phyloP scores from a whole-genome alignment of 768 basidiomycete species.

The Leccinum arenicola region DNA sequence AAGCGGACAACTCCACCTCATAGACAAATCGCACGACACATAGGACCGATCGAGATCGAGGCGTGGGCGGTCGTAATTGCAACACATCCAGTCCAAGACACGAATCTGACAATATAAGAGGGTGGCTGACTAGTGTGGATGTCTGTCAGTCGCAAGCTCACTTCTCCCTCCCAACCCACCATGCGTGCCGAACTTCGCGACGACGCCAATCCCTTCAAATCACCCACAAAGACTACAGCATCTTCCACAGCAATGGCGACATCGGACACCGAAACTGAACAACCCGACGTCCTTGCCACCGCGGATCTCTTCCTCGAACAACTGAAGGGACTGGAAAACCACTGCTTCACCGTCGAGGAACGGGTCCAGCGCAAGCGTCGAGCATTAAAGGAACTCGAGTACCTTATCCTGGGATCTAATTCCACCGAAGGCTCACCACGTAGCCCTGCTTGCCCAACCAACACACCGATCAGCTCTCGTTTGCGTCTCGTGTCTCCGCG shows the following conservation, averaged over 20 bases:
- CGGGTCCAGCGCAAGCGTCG: conserved; percentile 23
- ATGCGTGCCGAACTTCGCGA: conserved; percentile 9
- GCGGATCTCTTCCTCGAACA: conserved; percentile 30
- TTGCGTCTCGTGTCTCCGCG: conserved; percentile 23
- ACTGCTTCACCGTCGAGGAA: conserved; percentile 22
- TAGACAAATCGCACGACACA: not conserved
- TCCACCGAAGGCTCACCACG: conserved; percentile 11
- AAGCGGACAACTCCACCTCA: not conserved
- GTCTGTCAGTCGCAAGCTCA: not conserved
- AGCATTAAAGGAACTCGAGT: conserved; percentile 23
- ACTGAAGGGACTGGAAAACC: conserved; percentile 23
- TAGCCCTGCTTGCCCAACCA: conserved; percentile 19
- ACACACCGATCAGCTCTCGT: conserved; percentile 20
- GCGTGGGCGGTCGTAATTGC: conserved; percentile 1
- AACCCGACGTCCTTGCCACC: conserved; percentile 27
- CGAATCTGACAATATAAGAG: not conserved
- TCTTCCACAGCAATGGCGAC: not conserved
- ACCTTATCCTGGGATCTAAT: conserved; percentile 16
- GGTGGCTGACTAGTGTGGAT: not conserved
- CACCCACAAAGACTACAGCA: conserved; percentile 13
- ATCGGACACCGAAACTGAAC: not conserved
- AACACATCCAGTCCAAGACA: conserved; percentile 11
- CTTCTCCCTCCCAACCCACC: not conserved
- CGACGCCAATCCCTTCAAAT: conserved; percentile 20
- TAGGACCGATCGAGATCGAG: not conserved